Evolutionary conservation across 1,139 yeast genomes (phyloP).

Genomic region (Geotrichum cucujoidarum): DNA sequence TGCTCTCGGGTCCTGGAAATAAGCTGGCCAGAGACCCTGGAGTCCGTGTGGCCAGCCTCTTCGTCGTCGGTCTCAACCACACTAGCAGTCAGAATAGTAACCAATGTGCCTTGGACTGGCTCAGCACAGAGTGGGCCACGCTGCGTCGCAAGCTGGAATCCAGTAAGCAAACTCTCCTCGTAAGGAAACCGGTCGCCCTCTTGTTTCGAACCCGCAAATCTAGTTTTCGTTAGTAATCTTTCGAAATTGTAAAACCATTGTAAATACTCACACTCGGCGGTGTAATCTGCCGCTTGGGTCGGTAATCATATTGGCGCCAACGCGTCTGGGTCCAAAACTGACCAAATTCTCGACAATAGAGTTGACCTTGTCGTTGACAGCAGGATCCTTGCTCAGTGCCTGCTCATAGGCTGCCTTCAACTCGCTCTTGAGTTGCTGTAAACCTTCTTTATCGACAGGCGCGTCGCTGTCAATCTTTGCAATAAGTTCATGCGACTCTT

Average conservation of each 20-base stretch:
- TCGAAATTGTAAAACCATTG: background rate
- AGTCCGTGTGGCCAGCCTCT: constrained; percentile 30
- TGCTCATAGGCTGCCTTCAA: constrained; percentile 7
- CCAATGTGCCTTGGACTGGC: constrained; percentile 76
- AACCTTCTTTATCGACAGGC: constrained; percentile 8
- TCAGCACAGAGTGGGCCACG: constrained; percentile 91
- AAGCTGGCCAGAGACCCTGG: constrained; percentile 57
- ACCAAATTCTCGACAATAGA: constrained; percentile 40
- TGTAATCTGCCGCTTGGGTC: constrained; percentile 43
- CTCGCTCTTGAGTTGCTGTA: constrained; percentile 9
- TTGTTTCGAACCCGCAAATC: background rate
- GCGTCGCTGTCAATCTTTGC: background rate
- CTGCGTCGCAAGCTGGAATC: constrained; percentile 74
- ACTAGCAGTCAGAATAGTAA: constrained; percentile 43
- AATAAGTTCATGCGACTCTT: background rate
- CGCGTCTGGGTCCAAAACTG: constrained; percentile 71
- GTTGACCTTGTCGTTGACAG: constrained; percentile 24
- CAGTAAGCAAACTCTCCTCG: constrained; percentile 69
- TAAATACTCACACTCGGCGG: constrained; percentile 13
- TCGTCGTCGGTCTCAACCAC: constrained; percentile 21
- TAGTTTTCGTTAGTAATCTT: background rate
- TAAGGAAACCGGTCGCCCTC: constrained; percentile 35
- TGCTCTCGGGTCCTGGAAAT: constrained; percentile 69
- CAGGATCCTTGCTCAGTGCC: constrained; percentile 14
- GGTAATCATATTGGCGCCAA: constrained; percentile 71